Conservation (phyloP, 2,329 filamentous ascomycete species). For the Juglanconis sp. region DNA sequence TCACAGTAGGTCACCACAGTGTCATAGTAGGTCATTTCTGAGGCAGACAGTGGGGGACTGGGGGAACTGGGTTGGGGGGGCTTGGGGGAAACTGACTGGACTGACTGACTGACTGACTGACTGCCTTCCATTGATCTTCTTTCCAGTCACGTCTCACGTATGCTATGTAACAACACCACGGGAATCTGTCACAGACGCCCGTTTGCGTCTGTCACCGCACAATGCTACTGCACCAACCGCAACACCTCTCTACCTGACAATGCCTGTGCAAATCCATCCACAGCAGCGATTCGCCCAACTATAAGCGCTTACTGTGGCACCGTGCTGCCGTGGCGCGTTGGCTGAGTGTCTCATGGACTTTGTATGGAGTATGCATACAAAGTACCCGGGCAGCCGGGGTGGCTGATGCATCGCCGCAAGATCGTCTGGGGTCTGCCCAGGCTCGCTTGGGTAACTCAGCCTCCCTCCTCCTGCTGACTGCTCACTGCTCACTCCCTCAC, state of each 20-base stretch:
- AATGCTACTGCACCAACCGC: background rate
- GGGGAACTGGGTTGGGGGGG: no score
- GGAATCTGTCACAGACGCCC: background rate
- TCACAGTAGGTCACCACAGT: no score
- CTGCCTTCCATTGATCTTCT: background rate
- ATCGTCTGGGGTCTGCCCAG: no score
- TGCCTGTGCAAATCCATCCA: background rate
- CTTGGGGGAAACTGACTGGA: no score
- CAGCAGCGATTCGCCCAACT: background rate
- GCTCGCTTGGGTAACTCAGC: background rate
- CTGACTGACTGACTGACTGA: no score
- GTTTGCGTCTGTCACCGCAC: background rate
- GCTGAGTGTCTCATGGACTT: no score
- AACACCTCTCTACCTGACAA: background rate
- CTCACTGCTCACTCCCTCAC: background rate
- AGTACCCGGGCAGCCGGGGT: background rate
- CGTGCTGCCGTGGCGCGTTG: no score
- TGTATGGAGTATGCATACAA: no score
- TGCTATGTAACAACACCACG: background rate
- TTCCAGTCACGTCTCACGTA: background rate
- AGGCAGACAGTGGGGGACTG: no score
- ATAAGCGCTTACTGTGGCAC: background rate
- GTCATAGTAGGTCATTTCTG: no score
- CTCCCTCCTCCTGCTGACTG: background rate
- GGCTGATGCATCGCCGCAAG: background rate